Evolutionary conservation across 2,329 filamentous ascomycete genomes (phyloP), one percentile per base, ranked within the genome.

Genomic region (Thelonectria olida): DNA sequence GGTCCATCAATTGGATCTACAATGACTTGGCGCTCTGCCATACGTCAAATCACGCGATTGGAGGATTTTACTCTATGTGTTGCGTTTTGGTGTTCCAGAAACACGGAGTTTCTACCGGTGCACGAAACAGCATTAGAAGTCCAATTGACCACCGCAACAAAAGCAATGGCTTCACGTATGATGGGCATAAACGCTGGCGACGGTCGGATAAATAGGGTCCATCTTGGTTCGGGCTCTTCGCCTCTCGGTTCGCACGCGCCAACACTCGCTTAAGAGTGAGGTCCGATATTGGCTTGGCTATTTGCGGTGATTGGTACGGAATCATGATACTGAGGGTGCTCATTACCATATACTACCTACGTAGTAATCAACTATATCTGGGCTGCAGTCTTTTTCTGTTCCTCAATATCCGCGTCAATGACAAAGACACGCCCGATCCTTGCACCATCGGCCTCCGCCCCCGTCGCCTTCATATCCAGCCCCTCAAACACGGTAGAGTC

Each of bases 401-500:
- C 61, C 23, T 65, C 63, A 28, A 65, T 42, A 7, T 62, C 64
- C 39, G 59, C 59, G 4, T 66, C 64, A 19, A 66, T 64, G 4
- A 66, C 23, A n/a, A 66, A 23, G 4, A 66, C 58, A 2, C 58
- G 54, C 7, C 20, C 8, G 41, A 66, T 60, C 45, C 60, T 66
- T 2, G 54, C 58, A 27, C 53, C 51, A n/a, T 66, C 63, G 0
- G 61, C 61, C 8, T 57, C 54, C 10, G 36, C 12, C 2, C 58
- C 36, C 9, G 51, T 19, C 15, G 54, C 58, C 4, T 64, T 36
- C 3, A 62, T 23, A 10, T 60, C 62, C 12, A 66, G 10, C 2
- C 64, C 62, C 1, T 62, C 22, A 41, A 66, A 66, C 2, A 62
- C 62, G 12, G 62, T 52, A 8, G 48, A 58, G 31, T 39, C 56